Base-by-base conservation (phyloP, 1,284 basidiomycete genomes). In the Trametes sp. region DNA sequence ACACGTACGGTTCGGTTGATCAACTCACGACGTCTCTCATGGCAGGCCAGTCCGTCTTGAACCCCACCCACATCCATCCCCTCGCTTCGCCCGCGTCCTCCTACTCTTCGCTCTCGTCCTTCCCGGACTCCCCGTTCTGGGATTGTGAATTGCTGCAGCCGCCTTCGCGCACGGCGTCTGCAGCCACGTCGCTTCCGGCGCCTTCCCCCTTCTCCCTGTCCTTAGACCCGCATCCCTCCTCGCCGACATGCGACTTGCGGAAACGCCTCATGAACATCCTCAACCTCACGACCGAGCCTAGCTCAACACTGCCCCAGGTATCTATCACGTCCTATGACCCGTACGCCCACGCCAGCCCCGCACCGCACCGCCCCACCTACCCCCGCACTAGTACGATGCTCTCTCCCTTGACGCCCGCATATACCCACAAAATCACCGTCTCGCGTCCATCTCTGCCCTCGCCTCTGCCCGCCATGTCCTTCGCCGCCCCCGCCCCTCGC, bases 41-140 rank as follows among this genome's bases (percentile, higher is more conserved):
- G 70, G 63, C 68, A 54, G 62, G 66, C 57, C 65, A 62, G 38
- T 54, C 52, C 57, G 33, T 59, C 64, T 59, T 58, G 58, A 59
- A 61, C 64, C 63, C 66, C 57, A 65, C 64, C 51, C 44, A 51
- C 52, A 38, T 63, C 54, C 61, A 63, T 38, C 56, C 64, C 52
- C 50, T 57, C 41, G 38, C 64, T 46, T 57, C 64, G 44, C 62
- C 59, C 45, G 36, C 58, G n/a, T 55, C 54, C 50, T 45, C 60
- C 46, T 42, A 29, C 52, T 55, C 60, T 56, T 59, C 66, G 36
- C 44, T 60, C 56, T 38, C 54, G 57, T 54, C 51, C 24, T 13
- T 59, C 52, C 55, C 56, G 53, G 51, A 54, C 28, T 49, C 54
- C 41, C 36, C 57, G 33, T 41, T 65, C 51, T 59, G 58, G 61